Base-by-base conservation (phyloP, 2,329 filamentous ascomycete genomes). In the Simplicillium sp. region DNA sequence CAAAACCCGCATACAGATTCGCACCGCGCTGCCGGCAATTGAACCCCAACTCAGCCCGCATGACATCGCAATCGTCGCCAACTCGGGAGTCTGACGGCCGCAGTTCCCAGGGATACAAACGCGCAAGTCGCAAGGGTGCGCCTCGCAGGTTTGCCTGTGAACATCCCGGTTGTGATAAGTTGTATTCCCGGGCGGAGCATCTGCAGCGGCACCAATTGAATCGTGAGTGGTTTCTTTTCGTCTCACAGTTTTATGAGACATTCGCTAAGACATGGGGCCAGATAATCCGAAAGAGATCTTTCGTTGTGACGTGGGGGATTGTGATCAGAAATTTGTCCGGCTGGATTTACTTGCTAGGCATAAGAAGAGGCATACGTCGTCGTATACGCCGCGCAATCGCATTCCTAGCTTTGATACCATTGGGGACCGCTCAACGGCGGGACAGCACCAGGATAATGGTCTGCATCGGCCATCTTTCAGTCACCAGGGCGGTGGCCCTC, bases 231-330 rank as follows among this genome's bases (percentile, higher is more conserved):
- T 36, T 25, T 33, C 37, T 40, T 35, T 42, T 38, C 37, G 29
- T 15, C 25, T 29, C 37, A 33, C 14, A 32, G n/a, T n/a, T n/a
- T n/a, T n/a, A 12, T 34, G 39, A 37, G 39, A 44, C 34, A 34
- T 34, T 31, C 29, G 33, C 37, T 28, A 36, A 44, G 29, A 4
- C 38, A 28, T 40, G 31, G 6, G 17, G 43, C 20, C 48, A 87
- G 84, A 92, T 62, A 78, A 78, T 35, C 84, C 85, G 25, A 87
- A 86, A 61, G 81, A 86, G 54, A 87, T 89, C 49, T 89, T 83
- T 59, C 68, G 70, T 42, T 92, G 86, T 65, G 82, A 88, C 57
- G 77, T 84, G 42, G 75, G 78, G 8, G 82, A 80, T 44, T 92
- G 86, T 61, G 74, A 78, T 43, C 81, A 86, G 45, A 75, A 78